Conservation (phyloP, 768 basidiomycete species). For the Lactarius trivialis region DNA sequence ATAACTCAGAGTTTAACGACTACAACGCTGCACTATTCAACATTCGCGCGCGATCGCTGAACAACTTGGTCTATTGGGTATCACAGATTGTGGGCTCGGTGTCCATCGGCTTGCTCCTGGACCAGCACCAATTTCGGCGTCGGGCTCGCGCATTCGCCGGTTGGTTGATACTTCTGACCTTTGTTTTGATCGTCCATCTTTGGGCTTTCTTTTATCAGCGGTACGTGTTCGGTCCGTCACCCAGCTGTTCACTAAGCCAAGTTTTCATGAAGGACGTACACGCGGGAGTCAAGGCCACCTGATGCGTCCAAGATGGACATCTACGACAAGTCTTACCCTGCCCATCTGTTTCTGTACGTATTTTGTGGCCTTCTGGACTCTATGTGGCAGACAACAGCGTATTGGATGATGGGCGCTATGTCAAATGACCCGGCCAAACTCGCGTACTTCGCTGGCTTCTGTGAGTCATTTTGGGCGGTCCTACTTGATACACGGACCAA, state of each 20-base stretch:
- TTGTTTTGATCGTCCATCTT: slow-evolving; percentile 63
- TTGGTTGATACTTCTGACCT: slow-evolving; percentile 53
- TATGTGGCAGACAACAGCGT: slow-evolving; percentile 80
- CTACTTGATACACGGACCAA: not conserved
- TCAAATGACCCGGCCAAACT: slow-evolving; percentile 76
- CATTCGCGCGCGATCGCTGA: slow-evolving; percentile 70
- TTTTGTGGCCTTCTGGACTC: slow-evolving; percentile 72
- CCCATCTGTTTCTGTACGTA: slow-evolving; percentile 56
- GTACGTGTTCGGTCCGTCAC: slow-evolving; percentile 31
- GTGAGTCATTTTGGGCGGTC: slow-evolving; percentile 38
- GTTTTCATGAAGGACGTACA: slow-evolving; percentile 45
- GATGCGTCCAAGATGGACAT: slow-evolving; percentile 52
- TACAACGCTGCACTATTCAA: slow-evolving; percentile 77
- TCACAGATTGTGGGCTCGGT: slow-evolving; percentile 73
- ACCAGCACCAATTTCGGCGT: slow-evolving; percentile 47
- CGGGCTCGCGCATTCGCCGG: slow-evolving; percentile 66
- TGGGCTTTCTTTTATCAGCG: slow-evolving; percentile 77
- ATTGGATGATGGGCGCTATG: slow-evolving; percentile 84
- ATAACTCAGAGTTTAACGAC: slow-evolving; percentile 59
- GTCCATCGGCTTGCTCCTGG: slow-evolving; percentile 62
- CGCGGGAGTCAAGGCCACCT: slow-evolving; percentile 42
- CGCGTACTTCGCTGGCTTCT: slow-evolving; percentile 76
- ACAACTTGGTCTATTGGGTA: slow-evolving; percentile 75
- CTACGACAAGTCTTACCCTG: slow-evolving; percentile 45
- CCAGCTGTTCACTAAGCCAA: not conserved